A percentile compares a stretch with the other conserved stretches of the same genome.
These are phyloP conservation scores for Ophiostoma sp. DNA, from an alignment of 2,329 filamentous ascomycete genomes.

Conservation along the genomic window DNA sequence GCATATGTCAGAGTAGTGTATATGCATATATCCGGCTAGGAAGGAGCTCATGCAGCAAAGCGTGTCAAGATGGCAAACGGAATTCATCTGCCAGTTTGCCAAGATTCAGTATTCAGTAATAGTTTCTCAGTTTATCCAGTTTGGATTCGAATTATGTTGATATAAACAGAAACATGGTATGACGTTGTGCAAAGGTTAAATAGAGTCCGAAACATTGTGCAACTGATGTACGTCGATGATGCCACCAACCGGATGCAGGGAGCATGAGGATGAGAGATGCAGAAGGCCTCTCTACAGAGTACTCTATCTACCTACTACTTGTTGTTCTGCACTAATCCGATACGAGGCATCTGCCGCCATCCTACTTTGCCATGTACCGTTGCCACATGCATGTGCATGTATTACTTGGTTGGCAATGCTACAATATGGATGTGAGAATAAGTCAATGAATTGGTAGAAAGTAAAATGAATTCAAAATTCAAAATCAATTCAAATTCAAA, in stretches of 20 bases:
- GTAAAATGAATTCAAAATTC: not conserved
- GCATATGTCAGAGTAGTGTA: too few relatives aligned
- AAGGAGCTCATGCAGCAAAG: too few relatives aligned
- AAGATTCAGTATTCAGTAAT: too few relatives aligned
- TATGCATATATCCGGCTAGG: too few relatives aligned
- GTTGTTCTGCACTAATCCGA: not conserved
- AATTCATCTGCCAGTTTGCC: too few relatives aligned
- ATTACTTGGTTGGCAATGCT: slow-evolving; percentile 3
- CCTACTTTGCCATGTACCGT: not conserved
- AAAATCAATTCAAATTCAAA: not conserved
- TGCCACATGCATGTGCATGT: not conserved
- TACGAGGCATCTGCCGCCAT: slow-evolving; percentile 2
- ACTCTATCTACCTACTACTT: not conserved
- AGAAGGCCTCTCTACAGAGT: too few relatives aligned
- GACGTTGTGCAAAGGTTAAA: slow-evolving; percentile 4
- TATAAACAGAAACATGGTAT: not conserved
- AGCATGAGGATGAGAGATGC: not conserved
- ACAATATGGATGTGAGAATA: not conserved
- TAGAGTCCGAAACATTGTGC: slow-evolving; percentile 1
- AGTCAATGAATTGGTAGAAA: not conserved
- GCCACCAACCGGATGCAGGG: not conserved
- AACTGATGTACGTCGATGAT: not conserved
- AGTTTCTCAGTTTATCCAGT: too few relatives aligned
- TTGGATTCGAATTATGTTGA: too few relatives aligned
- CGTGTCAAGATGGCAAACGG: too few relatives aligned